phyloP scores from a whole-genome alignment of 371 early-diverging fungal genomes.

The Thermomucor indicae-seudaticae region DNA sequence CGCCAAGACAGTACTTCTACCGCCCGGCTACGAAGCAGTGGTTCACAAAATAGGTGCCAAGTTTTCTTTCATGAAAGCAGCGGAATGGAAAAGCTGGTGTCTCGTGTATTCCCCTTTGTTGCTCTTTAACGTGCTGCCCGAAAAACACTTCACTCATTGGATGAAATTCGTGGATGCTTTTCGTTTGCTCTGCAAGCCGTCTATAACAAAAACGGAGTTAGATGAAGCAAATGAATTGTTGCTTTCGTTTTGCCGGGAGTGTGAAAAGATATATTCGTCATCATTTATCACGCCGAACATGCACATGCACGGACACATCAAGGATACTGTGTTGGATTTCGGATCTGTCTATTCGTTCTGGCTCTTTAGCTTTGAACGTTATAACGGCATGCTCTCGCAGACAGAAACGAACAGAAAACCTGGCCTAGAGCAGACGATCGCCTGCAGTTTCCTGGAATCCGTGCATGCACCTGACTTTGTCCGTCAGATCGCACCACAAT shows the following conservation, averaged over 20 bases:
- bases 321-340: not conserved
- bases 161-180: constrained; percentile 5
- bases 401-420: not conserved
- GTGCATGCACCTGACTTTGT: not conserved
- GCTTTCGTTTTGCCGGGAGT: not conserved
- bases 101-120: constrained; percentile 2
- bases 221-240: not conserved
- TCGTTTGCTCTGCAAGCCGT: not conserved
- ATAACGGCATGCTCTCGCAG: constrained; percentile 1
- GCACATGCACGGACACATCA: not conserved
- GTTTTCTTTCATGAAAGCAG: not conserved
- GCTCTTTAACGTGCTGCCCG: not conserved
- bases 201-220: not conserved
- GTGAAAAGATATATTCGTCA: not conserved
- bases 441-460: not conserved
- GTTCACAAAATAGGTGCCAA: not conserved
- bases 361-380: constrained; percentile 6
- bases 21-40: too few relatives aligned
- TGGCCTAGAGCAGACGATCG: not conserved
- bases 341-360: constrained; percentile 2
- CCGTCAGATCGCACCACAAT: not conserved
- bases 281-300: not conserved
- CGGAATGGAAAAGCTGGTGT: constrained; percentile 3
- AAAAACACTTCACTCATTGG: not conserved
- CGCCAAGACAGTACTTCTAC: not conserved